phyloP scores from a whole-genome alignment of 2,329 filamentous ascomycete genomes.

The Colletotrichum phormii region DNA sequence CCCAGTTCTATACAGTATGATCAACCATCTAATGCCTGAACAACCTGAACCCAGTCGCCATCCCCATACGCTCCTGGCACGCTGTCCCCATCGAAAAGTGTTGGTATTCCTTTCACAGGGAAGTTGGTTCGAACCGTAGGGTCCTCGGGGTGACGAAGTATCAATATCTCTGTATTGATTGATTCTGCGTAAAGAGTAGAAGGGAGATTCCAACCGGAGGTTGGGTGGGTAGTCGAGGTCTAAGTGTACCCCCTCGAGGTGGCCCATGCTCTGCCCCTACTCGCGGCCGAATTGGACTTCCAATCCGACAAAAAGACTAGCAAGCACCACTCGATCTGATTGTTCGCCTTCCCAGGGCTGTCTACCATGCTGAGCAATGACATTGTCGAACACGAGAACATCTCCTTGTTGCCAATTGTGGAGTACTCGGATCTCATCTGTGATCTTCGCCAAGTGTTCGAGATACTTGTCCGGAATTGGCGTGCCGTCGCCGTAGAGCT shows the following conservation, averaged over 20 bases:
- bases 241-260: no score
- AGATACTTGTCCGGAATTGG: slow-evolving; percentile 59
- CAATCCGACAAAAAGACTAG: no score
- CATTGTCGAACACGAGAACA: slow-evolving; percentile 61
- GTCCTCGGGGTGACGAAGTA: no score
- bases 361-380: slow-evolving; percentile 60
- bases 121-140: no score
- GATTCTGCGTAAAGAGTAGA: no score
- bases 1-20: neutral
- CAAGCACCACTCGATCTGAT: slow-evolving; percentile 56
- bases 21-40: slow-evolving; percentile 52
- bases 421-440: slow-evolving; percentile 60
- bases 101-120: no score
- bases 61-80: slow-evolving; percentile 57
- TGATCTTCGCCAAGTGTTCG: slow-evolving; percentile 54
- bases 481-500: slow-evolving; percentile 58
- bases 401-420: slow-evolving; percentile 60
- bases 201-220: no score
- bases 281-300: no score
- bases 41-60: slow-evolving; percentile 58
- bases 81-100: slow-evolving; percentile 57
- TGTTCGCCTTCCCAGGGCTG: slow-evolving; percentile 61
- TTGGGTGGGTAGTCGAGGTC: no score
- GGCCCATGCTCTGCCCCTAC: no score
- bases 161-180: no score